Evolutionary conservation across 139 green algal genomes (phyloP), one percentile per base, ranked within the genome.

Genomic region (Tetratostichococcus sp.): DNA sequence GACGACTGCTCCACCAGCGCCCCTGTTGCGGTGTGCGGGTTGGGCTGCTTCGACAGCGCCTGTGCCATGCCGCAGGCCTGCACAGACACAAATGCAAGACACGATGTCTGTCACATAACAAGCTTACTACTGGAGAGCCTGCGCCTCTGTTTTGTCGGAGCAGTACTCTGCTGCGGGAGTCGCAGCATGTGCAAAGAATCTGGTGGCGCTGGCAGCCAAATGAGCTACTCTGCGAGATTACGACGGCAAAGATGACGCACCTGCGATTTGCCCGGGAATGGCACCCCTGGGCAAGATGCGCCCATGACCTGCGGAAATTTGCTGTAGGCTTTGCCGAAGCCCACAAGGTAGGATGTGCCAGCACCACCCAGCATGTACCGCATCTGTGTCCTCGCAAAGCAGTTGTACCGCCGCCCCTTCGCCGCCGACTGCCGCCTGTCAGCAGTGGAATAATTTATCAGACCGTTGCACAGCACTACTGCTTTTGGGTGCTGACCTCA

Each of bases 321-420:
- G 6, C 85, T 85, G 8, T 84, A 74, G 25, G 85, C 83, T 6
- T 71, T 78, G 30, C 88, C 88, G 30, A 76, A 70, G 17, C 86
- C 87, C 30, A 85, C 75, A 22, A 87, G 35, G 35, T 87, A 72
- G 1, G 32, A 72, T 28, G 71, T 62, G 4, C 73, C 75, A 28
- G 62, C 67, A 71, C 87, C 84, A 0, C 89, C 89, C 71, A 94
- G 79, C 74, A 94, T 83, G 78, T 89, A 88, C 25, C 87, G 75
- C 67, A 31, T 62, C 72, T 75, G 87, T 8, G 80, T 80, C 35
- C 84, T 79, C 8, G 75, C 80, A 70, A 84, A 91, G 84, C 89
- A 93, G 31, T 72, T 62, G 77, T 89, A 89, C 72, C 68, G 65
- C 22, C 66, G 33, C 25, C 73, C 57, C 70, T 69, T 71, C 1